Evolutionary conservation across 2,329 filamentous ascomycete genomes (phyloP).

Genomic region (Penicillium sclerotiorum): DNA sequence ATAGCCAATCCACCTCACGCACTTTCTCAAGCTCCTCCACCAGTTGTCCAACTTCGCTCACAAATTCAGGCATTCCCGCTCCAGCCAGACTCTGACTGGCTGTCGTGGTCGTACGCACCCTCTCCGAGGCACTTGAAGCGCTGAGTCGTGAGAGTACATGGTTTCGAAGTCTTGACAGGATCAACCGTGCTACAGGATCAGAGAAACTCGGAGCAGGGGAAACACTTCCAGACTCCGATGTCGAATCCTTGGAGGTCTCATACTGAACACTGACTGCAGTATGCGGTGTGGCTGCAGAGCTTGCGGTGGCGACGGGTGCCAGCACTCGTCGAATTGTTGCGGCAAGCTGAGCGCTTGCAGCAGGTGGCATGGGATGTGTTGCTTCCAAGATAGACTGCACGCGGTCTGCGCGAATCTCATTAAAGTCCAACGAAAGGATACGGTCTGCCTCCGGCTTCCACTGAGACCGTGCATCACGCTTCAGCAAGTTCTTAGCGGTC

Average conservation of each 20-base stretch:
- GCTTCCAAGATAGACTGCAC: constrained; percentile 52
- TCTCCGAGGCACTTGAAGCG: constrained; percentile 62
- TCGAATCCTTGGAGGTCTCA: constrained; percentile 48
- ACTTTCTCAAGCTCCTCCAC: constrained; percentile 61
- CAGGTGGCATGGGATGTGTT: constrained; percentile 52
- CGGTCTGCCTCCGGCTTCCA: constrained; percentile 65
- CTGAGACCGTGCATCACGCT: constrained; percentile 64
- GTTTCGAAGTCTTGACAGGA: constrained; percentile 60
- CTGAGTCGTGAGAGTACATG: constrained; percentile 59
- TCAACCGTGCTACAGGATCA: constrained; percentile 63
- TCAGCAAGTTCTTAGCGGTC: constrained; percentile 67
- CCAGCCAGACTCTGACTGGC: constrained; percentile 62
- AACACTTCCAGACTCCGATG: constrained; percentile 9
- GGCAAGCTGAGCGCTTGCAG: constrained; percentile 48
- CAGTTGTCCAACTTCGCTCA: constrained; percentile 60
- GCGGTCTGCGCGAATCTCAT: constrained; percentile 43
- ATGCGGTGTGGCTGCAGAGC: constrained; percentile 29
- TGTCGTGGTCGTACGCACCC: constrained; percentile 59
- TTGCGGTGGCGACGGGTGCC: constrained; percentile 53
- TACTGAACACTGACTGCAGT: constrained; percentile 51
- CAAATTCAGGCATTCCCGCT: constrained; percentile 65
- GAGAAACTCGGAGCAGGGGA: constrained; percentile 49
- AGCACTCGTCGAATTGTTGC: constrained; percentile 57
- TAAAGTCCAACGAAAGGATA: constrained; percentile 56
- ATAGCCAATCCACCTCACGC: constrained; percentile 61